Evolutionary conservation across 495 filamentous ascomycete species (phyloP).

Genomic region (Penicillium malachiteum): DNA sequence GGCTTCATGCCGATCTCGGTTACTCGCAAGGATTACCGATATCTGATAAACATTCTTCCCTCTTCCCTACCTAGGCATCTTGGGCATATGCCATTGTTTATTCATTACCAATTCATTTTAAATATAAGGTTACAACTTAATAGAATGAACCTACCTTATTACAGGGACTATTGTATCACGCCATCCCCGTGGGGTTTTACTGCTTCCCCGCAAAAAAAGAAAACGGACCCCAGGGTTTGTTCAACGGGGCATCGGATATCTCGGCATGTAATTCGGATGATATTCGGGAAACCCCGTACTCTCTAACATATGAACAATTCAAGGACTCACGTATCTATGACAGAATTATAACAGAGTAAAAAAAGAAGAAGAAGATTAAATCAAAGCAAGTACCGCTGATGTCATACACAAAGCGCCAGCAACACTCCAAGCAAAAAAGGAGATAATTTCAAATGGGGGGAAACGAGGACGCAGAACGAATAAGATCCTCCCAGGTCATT

Average conservation of each 20-base stretch:
- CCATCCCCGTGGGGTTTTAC: neutral
- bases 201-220: neutral
- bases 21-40: conserved; percentile 27
- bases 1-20: conserved; percentile 19
- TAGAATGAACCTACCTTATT: too few species aligned
- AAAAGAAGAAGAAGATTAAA: neutral
- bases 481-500: neutral
- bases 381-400: neutral
- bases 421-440: neutral
- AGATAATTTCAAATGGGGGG: neutral
- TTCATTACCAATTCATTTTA: neutral
- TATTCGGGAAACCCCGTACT: neutral
- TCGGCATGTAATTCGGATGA: neutral
- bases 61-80: too few species aligned
- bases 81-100: neutral
- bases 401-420: neutral
- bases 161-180: neutral
- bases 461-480: neutral
- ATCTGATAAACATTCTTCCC: neutral
- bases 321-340: conserved; percentile 17
- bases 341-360: conserved; percentile 8
- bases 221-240: neutral
- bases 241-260: neutral
- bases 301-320: conserved; percentile 15
- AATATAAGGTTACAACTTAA: too few species aligned